Evolutionary conservation across 2,329 filamentous ascomycete genomes (phyloP).

Genomic region (Claviceps arundinis): DNA sequence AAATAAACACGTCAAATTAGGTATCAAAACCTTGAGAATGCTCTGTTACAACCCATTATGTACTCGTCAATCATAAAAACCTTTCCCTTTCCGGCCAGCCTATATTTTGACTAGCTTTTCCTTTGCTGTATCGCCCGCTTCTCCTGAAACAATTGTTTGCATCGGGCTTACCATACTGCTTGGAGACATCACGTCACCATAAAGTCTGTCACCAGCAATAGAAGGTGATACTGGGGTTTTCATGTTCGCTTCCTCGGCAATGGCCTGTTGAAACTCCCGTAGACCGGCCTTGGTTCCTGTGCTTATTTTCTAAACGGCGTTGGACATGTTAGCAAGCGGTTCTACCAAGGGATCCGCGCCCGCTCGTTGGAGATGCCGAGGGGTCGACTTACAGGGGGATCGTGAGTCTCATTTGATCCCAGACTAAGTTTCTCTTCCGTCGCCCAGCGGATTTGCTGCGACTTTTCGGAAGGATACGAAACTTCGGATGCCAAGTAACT

Average conservation of each 20-base stretch:
- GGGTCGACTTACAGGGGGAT: too few relatives aligned
- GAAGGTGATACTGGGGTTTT: conserved; percentile 2
- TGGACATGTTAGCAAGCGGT: neutral
- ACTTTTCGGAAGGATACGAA: neutral
- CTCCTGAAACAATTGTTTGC: conserved; percentile 1
- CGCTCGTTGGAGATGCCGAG: neutral
- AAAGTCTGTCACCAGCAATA: conserved; percentile 1
- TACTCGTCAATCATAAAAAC: neutral
- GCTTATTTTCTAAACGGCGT: neutral
- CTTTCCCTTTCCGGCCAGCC: neutral
- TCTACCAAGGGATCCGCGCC: neutral
- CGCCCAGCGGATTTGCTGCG: neutral
- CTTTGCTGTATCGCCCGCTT: neutral
- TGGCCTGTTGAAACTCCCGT: conserved; percentile 1
- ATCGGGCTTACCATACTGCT: conserved; percentile 2
- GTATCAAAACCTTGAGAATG: neutral
- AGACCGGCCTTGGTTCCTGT: neutral
- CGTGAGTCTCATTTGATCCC: neutral
- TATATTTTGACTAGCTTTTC: neutral
- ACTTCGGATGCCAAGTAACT: neutral
- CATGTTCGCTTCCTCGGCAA: conserved; percentile 2
- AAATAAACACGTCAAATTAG: too few relatives aligned
- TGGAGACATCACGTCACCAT: conserved; percentile 9
- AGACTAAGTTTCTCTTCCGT: neutral
- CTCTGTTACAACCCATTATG: neutral